A percentile compares a stretch with the other conserved stretches of the same genome.
Evolutionary conservation across 768 basidiomycete genomes (phyloP).

Genomic region (Hirschioporus abietinus): DNA sequence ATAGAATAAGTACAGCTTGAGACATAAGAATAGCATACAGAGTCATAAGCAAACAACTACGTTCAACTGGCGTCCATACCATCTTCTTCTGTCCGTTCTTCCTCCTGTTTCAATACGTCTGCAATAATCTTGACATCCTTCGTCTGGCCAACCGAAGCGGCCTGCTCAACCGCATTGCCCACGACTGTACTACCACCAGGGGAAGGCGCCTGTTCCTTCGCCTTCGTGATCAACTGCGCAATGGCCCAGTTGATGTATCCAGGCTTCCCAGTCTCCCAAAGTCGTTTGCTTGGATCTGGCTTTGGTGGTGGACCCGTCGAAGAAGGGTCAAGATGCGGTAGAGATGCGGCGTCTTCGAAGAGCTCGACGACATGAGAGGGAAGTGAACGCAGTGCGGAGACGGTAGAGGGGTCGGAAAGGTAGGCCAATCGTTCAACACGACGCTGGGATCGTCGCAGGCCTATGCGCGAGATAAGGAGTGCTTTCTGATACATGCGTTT

Average conservation of each 20-base stretch:
- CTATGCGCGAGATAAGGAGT: slow-evolving; percentile 39
- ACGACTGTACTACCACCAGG: slow-evolving; percentile 16
- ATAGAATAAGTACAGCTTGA: neutral
- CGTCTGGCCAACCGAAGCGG: slow-evolving; percentile 16
- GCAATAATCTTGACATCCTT: slow-evolving; percentile 17
- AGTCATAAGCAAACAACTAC: neutral
- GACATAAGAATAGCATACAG: neutral
- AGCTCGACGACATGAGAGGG: slow-evolving; percentile 37
- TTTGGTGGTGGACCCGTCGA: slow-evolving; percentile 30
- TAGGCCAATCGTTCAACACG: slow-evolving; percentile 38
- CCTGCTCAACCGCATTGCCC: slow-evolving; percentile 14
- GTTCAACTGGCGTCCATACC: neutral
- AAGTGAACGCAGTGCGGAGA: slow-evolving; percentile 34
- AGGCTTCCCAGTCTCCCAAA: slow-evolving; percentile 70
- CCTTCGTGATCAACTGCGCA: slow-evolving; percentile 39
- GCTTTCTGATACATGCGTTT: slow-evolving; percentile 52
- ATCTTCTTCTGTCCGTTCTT: neutral
- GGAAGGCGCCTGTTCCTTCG: slow-evolving; percentile 19
- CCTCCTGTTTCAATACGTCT: neutral
- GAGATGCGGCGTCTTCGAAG: slow-evolving; percentile 42
- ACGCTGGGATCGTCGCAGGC: slow-evolving; percentile 41
- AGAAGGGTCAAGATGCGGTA: slow-evolving; percentile 41
- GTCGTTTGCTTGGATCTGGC: slow-evolving; percentile 59
- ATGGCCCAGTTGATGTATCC: slow-evolving; percentile 81
- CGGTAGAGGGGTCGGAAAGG: slow-evolving; percentile 33